A percentile compares a stretch with the other conserved stretches of the same genome.
phyloP scores from a whole-genome alignment of 441 rosid genomes.

The Croton laevigatus region DNA sequence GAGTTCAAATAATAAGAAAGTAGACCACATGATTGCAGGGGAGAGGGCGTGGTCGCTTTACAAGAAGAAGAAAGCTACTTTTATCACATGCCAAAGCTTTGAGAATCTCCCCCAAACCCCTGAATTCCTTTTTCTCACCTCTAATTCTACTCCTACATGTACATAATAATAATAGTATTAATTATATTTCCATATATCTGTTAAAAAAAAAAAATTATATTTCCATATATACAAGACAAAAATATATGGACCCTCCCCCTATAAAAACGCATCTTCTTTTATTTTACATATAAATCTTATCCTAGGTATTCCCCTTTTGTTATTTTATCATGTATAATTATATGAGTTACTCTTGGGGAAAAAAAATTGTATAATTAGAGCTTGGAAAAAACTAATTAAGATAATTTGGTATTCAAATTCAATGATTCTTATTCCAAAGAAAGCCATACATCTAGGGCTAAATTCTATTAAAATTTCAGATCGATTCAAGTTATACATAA shows the following conservation, averaged over 20 bases:
- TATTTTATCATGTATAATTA: too few species aligned
- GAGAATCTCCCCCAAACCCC: slow-evolving; percentile 8
- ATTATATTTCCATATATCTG: background rate
- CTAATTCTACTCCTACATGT: slow-evolving; percentile 6
- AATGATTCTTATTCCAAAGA: too few species aligned
- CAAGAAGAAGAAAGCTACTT: slow-evolving; percentile 59
- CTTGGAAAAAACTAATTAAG: too few species aligned
- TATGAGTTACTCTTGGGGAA: too few species aligned
- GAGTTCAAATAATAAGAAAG: slow-evolving; percentile 39
- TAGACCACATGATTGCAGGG: slow-evolving; percentile 82
- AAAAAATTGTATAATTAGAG: too few species aligned
- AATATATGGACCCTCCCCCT: slow-evolving; percentile 12
- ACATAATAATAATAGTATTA: slow-evolving; percentile 15
- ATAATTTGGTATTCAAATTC: too few species aligned
- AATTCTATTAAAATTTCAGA: too few species aligned
- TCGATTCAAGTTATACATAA: too few species aligned
- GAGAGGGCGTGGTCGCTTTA: slow-evolving; percentile 91
- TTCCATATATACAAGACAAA: slow-evolving; percentile 7
- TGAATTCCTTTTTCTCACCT: slow-evolving; percentile 11
- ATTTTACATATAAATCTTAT: background rate
- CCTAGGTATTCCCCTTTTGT: too few species aligned
- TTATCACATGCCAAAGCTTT: slow-evolving; percentile 57
- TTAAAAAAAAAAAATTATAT: too few species aligned
- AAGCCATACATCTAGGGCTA: too few species aligned
- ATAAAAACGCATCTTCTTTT: slow-evolving; percentile 13